These are phyloP conservation scores for Fraxinus cuspidata DNA, from an alignment of 257 asterid species.

Conservation along the genomic window DNA sequence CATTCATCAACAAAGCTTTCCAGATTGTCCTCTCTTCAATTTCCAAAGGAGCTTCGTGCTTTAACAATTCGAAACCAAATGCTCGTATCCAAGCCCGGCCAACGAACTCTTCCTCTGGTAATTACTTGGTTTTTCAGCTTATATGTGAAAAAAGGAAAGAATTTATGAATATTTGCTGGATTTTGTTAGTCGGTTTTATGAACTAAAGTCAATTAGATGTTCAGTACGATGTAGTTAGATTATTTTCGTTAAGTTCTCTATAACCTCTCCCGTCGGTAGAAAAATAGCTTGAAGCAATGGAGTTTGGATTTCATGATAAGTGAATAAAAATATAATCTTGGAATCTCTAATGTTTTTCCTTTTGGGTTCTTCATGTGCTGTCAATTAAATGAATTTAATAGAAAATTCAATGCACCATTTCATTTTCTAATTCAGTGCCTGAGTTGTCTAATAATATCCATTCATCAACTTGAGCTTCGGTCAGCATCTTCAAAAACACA, in stretches of 20 bases:
- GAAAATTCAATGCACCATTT: neutral
- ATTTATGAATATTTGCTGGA: neutral
- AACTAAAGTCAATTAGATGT: constrained; percentile 5
- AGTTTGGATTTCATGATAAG: neutral
- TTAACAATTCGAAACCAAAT: constrained; percentile 37
- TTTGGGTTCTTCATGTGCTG: neutral
- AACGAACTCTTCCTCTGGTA: constrained; percentile 53
- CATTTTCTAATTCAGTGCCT: neutral
- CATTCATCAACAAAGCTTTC: constrained; percentile 35
- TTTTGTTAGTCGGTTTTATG: constrained; percentile 12
- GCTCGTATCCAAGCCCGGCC: constrained; percentile 32
- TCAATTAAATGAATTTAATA: neutral
- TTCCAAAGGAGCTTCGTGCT: constrained; percentile 47
- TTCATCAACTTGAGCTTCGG: neutral
- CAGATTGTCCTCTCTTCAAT: constrained; percentile 55
- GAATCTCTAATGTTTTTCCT: neutral
- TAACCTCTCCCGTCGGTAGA: neutral
- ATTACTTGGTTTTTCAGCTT: constrained; percentile 10
- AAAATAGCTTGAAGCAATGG: neutral
- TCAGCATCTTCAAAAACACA: neutral
- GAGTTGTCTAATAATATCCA: neutral
- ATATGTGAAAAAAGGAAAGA: neutral
- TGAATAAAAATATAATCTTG: neutral
- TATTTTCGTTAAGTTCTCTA: neutral
- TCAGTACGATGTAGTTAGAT: neutral